These are phyloP conservation scores for Clavispora carvajalis DNA, from an alignment of 805 yeast genomes.

Conservation along the genomic window DNA sequence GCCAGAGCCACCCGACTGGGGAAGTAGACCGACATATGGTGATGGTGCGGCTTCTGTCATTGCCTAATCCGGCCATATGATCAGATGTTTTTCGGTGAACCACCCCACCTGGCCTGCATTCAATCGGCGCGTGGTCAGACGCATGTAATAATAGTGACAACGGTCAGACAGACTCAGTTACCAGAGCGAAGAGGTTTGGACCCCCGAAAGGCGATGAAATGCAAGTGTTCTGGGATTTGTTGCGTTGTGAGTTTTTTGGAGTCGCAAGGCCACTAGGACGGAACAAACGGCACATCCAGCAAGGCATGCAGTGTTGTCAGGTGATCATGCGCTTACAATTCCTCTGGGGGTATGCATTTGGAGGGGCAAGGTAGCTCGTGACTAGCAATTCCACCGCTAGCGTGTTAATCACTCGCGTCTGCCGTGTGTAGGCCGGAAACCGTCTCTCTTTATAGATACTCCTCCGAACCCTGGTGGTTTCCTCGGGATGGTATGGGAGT, in stretches of 20 bases:
- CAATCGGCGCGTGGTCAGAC: too few species aligned
- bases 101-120: background rate
- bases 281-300: background rate
- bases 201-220: too few species aligned
- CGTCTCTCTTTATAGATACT: background rate
- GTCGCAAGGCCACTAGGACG: too few species aligned
- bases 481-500: background rate
- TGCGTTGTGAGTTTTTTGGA: too few species aligned
- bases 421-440: background rate
- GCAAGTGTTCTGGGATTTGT: too few species aligned
- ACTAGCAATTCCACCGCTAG: background rate
- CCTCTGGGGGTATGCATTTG: background rate
- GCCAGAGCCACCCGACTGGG: background rate
- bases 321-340: conserved; percentile 1
- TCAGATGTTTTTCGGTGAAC: background rate
- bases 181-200: too few species aligned
- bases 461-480: background rate
- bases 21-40: conserved; percentile 1
- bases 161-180: too few species aligned
- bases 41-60: background rate
- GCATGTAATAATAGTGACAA: too few species aligned
- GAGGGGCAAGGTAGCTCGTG: background rate
- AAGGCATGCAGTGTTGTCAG: background rate
- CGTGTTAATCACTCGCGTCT: background rate
- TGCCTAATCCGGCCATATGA: background rate